A percentile compares a stretch with the other conserved stretches of the same genome.
phyloP scores from a whole-genome alignment of 140 eudicot species.

The Stevia rebaudiana region DNA sequence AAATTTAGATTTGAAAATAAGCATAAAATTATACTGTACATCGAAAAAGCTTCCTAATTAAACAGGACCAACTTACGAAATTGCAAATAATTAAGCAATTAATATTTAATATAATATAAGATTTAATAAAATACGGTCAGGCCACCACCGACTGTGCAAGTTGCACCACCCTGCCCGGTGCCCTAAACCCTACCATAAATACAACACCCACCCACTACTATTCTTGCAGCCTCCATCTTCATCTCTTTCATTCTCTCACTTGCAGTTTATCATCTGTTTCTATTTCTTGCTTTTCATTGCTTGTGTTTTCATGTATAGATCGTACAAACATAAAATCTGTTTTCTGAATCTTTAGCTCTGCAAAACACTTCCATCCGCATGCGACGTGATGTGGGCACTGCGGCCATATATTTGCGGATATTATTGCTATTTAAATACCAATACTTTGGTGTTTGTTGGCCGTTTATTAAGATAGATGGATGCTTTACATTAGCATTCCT shows the following conservation, averaged over 20 bases:
- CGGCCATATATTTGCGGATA: slow-evolving; percentile 77
- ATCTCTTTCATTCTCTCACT: background rate
- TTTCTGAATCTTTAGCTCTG: slow-evolving; percentile 2
- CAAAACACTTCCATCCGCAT: slow-evolving; percentile 81
- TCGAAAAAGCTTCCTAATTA: too few species aligned
- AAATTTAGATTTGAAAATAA: too few species aligned
- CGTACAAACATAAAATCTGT: slow-evolving; percentile 2
- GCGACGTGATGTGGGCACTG: slow-evolving; percentile 52
- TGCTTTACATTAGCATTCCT: slow-evolving; percentile 3
- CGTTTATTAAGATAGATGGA: slow-evolving; percentile 20
- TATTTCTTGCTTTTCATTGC: background rate
- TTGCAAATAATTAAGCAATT: background rate
- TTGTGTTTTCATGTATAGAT: background rate
- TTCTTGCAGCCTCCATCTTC: slow-evolving; percentile 24
- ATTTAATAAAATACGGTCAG: slow-evolving; percentile 17
- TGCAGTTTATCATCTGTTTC: background rate
- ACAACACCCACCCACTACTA: slow-evolving; percentile 9
- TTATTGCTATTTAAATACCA: slow-evolving; percentile 16
- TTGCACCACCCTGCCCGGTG: slow-evolving; percentile 32
- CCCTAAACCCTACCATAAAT: slow-evolving; percentile 34
- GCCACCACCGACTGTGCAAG: slow-evolving; percentile 16
- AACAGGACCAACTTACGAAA: too few species aligned
- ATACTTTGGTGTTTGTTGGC: slow-evolving; percentile 25
- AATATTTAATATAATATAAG: background rate
- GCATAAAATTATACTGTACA: too few species aligned